Conservation (phyloP, 2,329 filamentous ascomycete genomes). For the Hypoxylon sp. region DNA sequence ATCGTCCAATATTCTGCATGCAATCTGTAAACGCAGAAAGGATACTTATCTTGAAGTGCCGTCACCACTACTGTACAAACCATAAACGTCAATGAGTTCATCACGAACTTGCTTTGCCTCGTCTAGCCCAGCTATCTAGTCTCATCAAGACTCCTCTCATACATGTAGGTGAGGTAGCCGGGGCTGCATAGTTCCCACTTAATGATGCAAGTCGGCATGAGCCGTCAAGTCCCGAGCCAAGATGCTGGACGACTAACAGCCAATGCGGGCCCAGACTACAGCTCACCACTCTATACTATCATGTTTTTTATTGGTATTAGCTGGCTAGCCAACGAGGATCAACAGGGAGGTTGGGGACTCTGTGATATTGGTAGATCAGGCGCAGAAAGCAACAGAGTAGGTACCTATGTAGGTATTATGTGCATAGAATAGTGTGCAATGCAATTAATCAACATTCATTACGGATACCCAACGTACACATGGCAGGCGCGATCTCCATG, state of each 20-base stretch:
- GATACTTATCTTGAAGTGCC: too few species aligned
- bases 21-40: conserved; percentile 7
- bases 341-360: conserved; percentile 1
- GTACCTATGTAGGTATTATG: too few species aligned
- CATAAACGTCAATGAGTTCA: conserved; percentile 23
- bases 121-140: conserved; percentile 14
- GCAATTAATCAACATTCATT: background rate
- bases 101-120: conserved; percentile 11
- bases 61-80: background rate
- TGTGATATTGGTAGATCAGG: conserved; percentile 23
- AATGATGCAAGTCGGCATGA: conserved; percentile 38
- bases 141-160: background rate
- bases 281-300: conserved; percentile 17
- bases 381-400: conserved; percentile 6
- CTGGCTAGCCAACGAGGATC: background rate
- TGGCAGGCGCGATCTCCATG: conserved; percentile 8
- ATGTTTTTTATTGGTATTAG: conserved; percentile 11
- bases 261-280: conserved; percentile 18
- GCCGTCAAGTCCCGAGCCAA: conserved; percentile 30
- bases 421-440: background rate
- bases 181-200: conserved; percentile 21
- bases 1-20: conserved; percentile 11
- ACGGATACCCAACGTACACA: background rate
- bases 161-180: conserved; percentile 14
- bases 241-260: conserved; percentile 13